These are phyloP conservation scores for Gastrolobium bilobum DNA, from an alignment of 306 rosid species.

Conservation along the genomic window DNA sequence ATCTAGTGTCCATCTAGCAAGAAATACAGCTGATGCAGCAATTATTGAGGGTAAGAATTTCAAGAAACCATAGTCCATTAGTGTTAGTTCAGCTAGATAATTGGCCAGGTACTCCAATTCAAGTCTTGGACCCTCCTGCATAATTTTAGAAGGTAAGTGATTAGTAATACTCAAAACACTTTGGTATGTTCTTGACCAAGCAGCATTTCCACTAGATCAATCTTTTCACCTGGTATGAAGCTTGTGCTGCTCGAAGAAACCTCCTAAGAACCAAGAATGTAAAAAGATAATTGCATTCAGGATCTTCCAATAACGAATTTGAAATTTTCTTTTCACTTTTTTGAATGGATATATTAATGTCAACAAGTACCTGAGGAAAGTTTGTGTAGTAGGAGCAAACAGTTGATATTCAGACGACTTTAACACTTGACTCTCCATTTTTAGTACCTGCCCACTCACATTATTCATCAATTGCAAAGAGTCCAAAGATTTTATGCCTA, in stretches of 20 bases:
- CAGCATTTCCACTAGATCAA: conserved; percentile 37
- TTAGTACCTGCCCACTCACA: conserved; percentile 64
- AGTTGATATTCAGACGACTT: conserved; percentile 75
- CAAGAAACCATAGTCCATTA: conserved; percentile 79
- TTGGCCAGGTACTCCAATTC: conserved; percentile 92
- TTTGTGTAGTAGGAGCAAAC: conserved; percentile 84
- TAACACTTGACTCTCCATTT: conserved; percentile 82
- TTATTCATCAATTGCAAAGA: conserved; percentile 28
- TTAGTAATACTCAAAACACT: conserved; percentile 32
- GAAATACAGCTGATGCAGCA: conserved; percentile 96
- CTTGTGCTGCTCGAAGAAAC: conserved; percentile 93
- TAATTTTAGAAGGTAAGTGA: conserved; percentile 35
- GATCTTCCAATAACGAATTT: conserved; percentile 3
- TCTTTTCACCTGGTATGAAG: conserved; percentile 74
- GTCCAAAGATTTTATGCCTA: background rate
- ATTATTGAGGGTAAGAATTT: conserved; percentile 78
- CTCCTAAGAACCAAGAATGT: conserved; percentile 70
- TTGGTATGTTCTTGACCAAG: conserved; percentile 43
- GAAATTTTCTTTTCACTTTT: background rate
- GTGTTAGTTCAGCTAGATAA: conserved; percentile 82
- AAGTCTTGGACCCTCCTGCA: conserved; percentile 74
- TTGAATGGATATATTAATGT: background rate
- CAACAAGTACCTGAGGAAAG: conserved; percentile 80
- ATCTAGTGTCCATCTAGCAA: conserved; percentile 91
- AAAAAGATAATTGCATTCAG: conserved; percentile 38